Percentiles rank a stretch among this genome's conserved stretches.
Evolutionary conservation across 345 rosid genomes (phyloP).

Genomic region (Erysimum cheiranthoides): DNA sequence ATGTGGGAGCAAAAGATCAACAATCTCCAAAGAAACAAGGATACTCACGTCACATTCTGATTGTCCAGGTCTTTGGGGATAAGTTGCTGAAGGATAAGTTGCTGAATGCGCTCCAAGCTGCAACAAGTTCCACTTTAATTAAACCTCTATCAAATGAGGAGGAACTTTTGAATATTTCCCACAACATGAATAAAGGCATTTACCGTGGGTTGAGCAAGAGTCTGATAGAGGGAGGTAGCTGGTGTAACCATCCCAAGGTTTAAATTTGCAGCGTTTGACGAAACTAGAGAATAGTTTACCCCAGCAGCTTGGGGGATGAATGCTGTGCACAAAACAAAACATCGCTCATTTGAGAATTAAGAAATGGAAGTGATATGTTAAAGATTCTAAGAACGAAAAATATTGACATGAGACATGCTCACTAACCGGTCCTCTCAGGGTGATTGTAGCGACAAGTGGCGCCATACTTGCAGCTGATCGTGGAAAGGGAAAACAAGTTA

Average conservation of each 20-base stretch:
- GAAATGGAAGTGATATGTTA: neutral
- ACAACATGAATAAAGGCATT: constrained; percentile 29
- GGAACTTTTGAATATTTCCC: constrained; percentile 1
- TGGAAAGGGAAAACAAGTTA: constrained; percentile 35
- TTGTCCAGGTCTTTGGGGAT: constrained; percentile 92
- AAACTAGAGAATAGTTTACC: constrained; percentile 54
- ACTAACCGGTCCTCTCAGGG: constrained; percentile 85
- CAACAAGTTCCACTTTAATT: constrained; percentile 31
- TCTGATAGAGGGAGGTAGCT: constrained; percentile 71
- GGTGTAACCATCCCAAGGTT: constrained; percentile 59
- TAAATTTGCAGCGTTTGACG: constrained; percentile 54
- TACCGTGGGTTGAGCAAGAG: constrained; percentile 50
- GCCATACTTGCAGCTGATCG: constrained; percentile 89
- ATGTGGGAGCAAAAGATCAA: constrained; percentile 13
- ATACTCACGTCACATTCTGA: constrained; percentile 86
- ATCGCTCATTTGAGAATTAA: neutral
- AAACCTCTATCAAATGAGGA: constrained; percentile 1
- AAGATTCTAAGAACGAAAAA: neutral
- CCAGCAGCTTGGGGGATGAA: constrained; percentile 69
- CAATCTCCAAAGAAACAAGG: constrained; percentile 13
- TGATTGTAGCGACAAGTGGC: constrained; percentile 93
- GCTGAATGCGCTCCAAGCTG: constrained; percentile 65
- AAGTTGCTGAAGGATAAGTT: constrained; percentile 66
- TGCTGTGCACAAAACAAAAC: constrained; percentile 59
- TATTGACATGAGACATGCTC: constrained; percentile 22